Conservation (phyloP, 2,329 filamentous ascomycete species). For the Keithomyces neogunnii region DNA sequence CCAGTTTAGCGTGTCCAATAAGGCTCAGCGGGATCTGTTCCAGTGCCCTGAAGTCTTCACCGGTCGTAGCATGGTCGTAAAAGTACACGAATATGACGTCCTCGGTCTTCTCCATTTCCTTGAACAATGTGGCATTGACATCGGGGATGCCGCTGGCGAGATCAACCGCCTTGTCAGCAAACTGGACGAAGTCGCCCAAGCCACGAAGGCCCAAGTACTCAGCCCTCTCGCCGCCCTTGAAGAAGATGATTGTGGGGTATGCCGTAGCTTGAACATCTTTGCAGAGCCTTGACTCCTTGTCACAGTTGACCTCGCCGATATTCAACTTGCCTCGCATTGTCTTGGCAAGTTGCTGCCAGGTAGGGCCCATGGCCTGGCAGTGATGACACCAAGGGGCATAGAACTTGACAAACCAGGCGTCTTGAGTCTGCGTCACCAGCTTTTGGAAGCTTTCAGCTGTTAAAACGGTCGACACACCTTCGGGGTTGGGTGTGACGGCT, state of each 20-base stretch:
- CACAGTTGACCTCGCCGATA: conserved; percentile 93
- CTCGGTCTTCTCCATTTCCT: conserved; percentile 80
- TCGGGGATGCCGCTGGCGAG: conserved; percentile 69
- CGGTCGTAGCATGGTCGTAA: conserved; percentile 90
- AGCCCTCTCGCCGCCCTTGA: conserved; percentile 82
- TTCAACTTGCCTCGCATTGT: conserved; percentile 88
- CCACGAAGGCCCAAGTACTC: conserved; percentile 91
- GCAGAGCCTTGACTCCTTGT: conserved; percentile 77
- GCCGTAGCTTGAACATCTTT: conserved; percentile 75
- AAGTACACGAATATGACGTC: conserved; percentile 97
- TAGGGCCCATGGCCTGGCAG: conserved; percentile 86
- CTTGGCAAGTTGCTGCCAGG: conserved; percentile 81
- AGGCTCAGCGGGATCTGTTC: conserved; percentile 80
- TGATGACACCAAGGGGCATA: conserved; percentile 97
- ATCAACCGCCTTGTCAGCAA: conserved; percentile 78
- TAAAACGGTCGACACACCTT: conserved; percentile 66
- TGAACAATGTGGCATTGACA: conserved; percentile 68
- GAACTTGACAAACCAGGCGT: conserved; percentile 98
- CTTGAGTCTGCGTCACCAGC: conserved; percentile 74
- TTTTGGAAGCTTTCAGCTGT: conserved; percentile 80
- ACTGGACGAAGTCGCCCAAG: conserved; percentile 80
- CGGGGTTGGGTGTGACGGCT: conserved; percentile 55
- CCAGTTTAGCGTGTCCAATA: conserved; percentile 83
- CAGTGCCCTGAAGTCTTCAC: conserved; percentile 82
- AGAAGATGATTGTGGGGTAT: conserved; percentile 88